These are phyloP conservation scores for Euphorbia schlechtendalii DNA, from an alignment of 441 rosid species.

Conservation along the genomic window DNA sequence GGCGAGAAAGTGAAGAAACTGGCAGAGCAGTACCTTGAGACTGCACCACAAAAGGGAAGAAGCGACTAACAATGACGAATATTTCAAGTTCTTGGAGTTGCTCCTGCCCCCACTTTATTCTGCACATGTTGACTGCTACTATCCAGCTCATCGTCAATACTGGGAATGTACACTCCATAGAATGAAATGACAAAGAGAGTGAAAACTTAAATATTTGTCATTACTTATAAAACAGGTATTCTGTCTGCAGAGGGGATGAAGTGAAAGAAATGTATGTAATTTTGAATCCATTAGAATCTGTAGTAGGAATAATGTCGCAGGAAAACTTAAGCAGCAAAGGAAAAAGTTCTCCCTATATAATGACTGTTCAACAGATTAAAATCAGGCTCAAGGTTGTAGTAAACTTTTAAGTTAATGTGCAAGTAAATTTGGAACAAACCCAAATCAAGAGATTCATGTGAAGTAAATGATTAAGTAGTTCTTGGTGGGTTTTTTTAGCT, in stretches of 20 bases:
- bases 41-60: constrained; percentile 62
- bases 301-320: neutral
- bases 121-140: neutral
- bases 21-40: constrained; percentile 89
- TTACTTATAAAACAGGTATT: neutral
- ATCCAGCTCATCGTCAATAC: neutral
- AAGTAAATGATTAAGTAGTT: neutral
- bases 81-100: neutral
- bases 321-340: neutral
- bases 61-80: constrained; percentile 17
- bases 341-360: neutral
- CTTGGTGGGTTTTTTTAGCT: neutral
- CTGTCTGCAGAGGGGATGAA: neutral
- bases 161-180: no score
- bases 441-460: neutral
- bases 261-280: neutral
- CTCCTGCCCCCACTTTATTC: neutral
- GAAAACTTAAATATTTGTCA: no score
- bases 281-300: neutral
- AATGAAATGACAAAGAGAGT: no score
- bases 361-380: neutral
- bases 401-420: neutral
- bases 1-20: constrained; percentile 98
- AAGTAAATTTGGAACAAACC: neutral
- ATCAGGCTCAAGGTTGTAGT: neutral